Base-by-base conservation (phyloP, 441 rosid species). In the Sinapis alba region DNA sequence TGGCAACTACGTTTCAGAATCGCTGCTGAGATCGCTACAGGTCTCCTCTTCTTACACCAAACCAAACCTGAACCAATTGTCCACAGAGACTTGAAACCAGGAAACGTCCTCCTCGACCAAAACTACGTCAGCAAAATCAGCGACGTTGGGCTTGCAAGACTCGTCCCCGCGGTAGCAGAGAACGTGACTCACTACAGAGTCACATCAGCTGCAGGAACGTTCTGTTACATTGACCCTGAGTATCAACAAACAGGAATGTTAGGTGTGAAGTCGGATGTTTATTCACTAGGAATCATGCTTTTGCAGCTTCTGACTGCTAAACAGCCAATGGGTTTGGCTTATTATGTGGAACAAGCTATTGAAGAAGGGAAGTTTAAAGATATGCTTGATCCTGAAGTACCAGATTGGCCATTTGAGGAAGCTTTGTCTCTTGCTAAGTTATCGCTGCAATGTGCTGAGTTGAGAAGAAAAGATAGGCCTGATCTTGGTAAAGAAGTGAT, bases 181-280 rank as follows among this genome's bases (percentile, higher is more conserved):
- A 86, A 77, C 64, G 84, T 76, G 54, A 86, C 94, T 2, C 92
- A 89, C 20, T 86, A 54, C 74, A 69, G 78, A 43, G 72, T 87
- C 59, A 87, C 92, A 0, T 85, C 94, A 8, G 77, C 92, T 0
- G 92, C 94, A 5, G 94, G 94, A 64, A 89, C 94, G 7, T 87
- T 89, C 69, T 87, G 91, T 81, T 89, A 89, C 38, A 89, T 89
- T 0, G 94, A 89, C 60, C 94, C 94, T 0, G 94, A 89, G 81
- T 89, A 89, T 75, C 94, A 89, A 54, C 91, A 87, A 68, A 89
- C 94, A 2, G 94, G 94, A 68, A 84, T 86, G 87, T 83, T 89
- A 12, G 94, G 94, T 10, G 94, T 89, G 60, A 87, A 89, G 61
- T 89, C 94, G 0, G 94, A 89, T 45, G 82, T 89, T 0, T 89